phyloP scores from a whole-genome alignment of 2,329 filamentous ascomycete genomes.

The Nemania abortiva region DNA sequence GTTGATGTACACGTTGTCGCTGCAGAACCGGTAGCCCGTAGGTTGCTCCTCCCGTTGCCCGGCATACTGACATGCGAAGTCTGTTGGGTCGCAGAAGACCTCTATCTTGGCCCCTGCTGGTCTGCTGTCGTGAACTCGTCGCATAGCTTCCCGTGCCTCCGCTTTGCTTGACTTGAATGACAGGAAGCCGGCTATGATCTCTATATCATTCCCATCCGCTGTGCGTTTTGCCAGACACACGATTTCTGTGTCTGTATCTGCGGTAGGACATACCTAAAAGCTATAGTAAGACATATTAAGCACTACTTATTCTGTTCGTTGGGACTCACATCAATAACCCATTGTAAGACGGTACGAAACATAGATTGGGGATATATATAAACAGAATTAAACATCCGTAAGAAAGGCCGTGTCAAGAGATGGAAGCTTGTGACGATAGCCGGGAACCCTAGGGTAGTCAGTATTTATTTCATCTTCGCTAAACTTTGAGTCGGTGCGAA shows the following conservation, averaged over 20 bases:
- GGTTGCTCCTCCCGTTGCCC: slow-evolving; percentile 62
- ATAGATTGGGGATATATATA: slow-evolving; percentile 62
- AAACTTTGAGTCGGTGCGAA: background rate
- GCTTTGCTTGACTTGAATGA: slow-evolving; percentile 56
- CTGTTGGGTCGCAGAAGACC: slow-evolving; percentile 56
- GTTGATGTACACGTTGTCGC: slow-evolving; percentile 63
- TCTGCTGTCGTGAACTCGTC: slow-evolving; percentile 53
- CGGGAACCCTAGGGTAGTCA: slow-evolving; percentile 58
- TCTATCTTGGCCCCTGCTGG: slow-evolving; percentile 55
- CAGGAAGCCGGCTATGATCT: slow-evolving; percentile 55
- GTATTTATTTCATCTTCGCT: background rate
- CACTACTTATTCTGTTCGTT: background rate
- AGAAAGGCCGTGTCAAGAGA: slow-evolving; percentile 54
- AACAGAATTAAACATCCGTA: slow-evolving; percentile 52
- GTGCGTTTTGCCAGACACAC: slow-evolving; percentile 54
- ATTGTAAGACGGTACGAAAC: slow-evolving; percentile 60
- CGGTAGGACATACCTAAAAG: slow-evolving; percentile 45
- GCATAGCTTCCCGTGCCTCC: slow-evolving; percentile 54
- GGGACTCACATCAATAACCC: slow-evolving; percentile 57
- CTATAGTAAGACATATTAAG: slow-evolving; percentile 11
- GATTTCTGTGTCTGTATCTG: slow-evolving; percentile 56
- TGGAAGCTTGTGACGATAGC: slow-evolving; percentile 65
- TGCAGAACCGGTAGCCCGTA: slow-evolving; percentile 60
- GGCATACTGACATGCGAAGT: slow-evolving; percentile 56
- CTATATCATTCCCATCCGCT: slow-evolving; percentile 47